Evolutionary conservation across 2,329 filamentous ascomycete genomes (phyloP).

Genomic region (Lasiodiplodia gonubiensis): DNA sequence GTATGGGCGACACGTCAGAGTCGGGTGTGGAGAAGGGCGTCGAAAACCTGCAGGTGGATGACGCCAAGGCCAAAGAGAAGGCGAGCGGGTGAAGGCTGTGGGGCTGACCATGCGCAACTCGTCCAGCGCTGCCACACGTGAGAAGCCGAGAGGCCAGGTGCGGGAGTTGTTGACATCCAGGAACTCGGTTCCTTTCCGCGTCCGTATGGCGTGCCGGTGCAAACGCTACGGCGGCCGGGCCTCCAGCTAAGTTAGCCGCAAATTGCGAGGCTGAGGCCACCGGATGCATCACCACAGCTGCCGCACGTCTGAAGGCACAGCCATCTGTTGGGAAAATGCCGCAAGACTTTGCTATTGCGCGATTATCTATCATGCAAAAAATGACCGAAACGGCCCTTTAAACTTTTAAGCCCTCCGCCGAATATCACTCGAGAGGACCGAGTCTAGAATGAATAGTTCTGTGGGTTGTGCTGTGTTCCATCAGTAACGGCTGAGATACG

Average conservation of each 20-base stretch:
- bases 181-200: constrained; percentile 17
- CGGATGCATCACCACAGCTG: constrained; percentile 16
- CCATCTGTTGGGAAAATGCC: constrained; percentile 18
- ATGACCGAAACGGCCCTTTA: constrained; percentile 24
- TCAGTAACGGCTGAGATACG: constrained; percentile 26
- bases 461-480: constrained; percentile 21
- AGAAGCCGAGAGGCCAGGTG: constrained; percentile 13
- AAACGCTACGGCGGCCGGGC: background rate
- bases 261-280: constrained; percentile 11
- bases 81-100: constrained; percentile 9
- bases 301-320: constrained; percentile 1
- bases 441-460: constrained; percentile 1
- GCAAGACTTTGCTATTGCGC: constrained; percentile 15
- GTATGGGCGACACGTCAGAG: constrained; percentile 31
- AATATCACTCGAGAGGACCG: constrained; percentile 1
- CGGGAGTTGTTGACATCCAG: constrained; percentile 5
- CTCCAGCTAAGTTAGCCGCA: background rate
- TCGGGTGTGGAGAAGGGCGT: constrained; percentile 41
- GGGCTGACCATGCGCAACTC: constrained; percentile 10
- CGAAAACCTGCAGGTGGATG: constrained; percentile 36
- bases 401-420: constrained; percentile 19
- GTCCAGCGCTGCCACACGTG: background rate
- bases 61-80: constrained; percentile 24
- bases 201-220: constrained; percentile 16
- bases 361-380: constrained; percentile 26